Evolutionary conservation across 1,284 basidiomycete species (phyloP).

Genomic region (Ceraceosorus guamensis): DNA sequence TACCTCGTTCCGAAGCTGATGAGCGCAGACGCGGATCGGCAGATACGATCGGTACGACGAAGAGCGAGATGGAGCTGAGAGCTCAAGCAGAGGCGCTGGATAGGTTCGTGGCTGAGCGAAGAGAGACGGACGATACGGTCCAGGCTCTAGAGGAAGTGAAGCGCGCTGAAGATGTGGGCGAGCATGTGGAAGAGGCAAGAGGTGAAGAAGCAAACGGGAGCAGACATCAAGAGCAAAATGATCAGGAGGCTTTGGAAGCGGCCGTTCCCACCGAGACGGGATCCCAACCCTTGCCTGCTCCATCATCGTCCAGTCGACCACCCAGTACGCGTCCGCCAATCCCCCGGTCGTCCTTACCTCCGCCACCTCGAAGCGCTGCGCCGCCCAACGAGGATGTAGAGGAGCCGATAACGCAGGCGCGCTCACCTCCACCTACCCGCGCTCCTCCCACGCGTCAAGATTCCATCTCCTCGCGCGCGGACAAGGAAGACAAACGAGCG

Average conservation of each 20-base stretch:
- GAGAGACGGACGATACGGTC: not conserved
- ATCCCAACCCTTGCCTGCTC: not conserved
- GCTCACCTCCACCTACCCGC: constrained; percentile 5
- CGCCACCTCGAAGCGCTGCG: constrained; percentile 11
- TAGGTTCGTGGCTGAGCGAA: not conserved
- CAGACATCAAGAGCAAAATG: not conserved
- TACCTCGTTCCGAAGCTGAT: no score
- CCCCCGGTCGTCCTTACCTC: constrained; percentile 20
- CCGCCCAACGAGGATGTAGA: not conserved
- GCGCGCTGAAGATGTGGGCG: not conserved
- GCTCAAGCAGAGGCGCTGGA: not conserved
- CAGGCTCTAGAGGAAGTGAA: not conserved
- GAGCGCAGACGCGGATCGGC: not conserved
- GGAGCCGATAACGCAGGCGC: not conserved
- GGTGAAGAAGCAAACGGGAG: not conserved
- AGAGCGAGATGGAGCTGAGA: not conserved
- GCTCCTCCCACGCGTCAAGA: constrained; percentile 1
- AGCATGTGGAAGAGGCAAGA: not conserved
- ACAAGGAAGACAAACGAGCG: no score
- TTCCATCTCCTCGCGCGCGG: no score
- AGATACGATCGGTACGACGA: not conserved
- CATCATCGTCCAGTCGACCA: constrained; percentile 6
- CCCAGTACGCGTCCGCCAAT: constrained; percentile 30
- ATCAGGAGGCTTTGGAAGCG: not conserved
- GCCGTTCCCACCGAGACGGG: not conserved